Conservation (phyloP, 2,329 filamentous ascomycete species). For the Dendryphion nanum region DNA sequence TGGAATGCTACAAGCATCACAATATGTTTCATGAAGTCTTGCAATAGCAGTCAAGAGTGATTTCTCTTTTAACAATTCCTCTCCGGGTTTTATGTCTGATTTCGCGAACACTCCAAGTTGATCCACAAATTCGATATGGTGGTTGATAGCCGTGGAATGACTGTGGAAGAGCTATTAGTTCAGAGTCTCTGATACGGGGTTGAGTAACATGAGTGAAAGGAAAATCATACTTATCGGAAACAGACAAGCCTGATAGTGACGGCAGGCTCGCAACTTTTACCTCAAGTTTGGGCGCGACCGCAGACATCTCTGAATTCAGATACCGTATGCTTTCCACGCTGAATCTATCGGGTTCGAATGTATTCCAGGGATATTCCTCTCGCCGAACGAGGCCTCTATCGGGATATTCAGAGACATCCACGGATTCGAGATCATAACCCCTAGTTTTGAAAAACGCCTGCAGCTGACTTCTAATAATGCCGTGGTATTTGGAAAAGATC, state of each 20-base stretch:
- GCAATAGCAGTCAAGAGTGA: slow-evolving; percentile 88
- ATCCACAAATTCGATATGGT: slow-evolving; percentile 61
- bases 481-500: slow-evolving; percentile 55
- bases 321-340: slow-evolving; percentile 57
- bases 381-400: slow-evolving; percentile 68
- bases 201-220: too few relatives aligned
- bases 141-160: too few relatives aligned
- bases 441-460: slow-evolving; percentile 20
- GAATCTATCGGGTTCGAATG: slow-evolving; percentile 59
- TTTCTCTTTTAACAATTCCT: slow-evolving; percentile 75
- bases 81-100: slow-evolving; percentile 72
- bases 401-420: slow-evolving; percentile 59
- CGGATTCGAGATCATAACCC: slow-evolving; percentile 32
- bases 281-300: slow-evolving; percentile 77
- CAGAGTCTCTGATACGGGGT: too few relatives aligned
- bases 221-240: too few relatives aligned
- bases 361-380: slow-evolving; percentile 64
- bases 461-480: slow-evolving; percentile 46
- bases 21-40: slow-evolving; percentile 79
- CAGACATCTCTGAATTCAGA: slow-evolving; percentile 68
- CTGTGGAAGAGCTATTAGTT: too few relatives aligned
- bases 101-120: slow-evolving; percentile 91
- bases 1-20: slow-evolving; percentile 81
- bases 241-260: too few relatives aligned
- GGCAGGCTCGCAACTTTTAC: slow-evolving; percentile 76